phyloP scores from a whole-genome alignment of 352 stramenopile genomes.

The Phytophthora sansomeana region DNA sequence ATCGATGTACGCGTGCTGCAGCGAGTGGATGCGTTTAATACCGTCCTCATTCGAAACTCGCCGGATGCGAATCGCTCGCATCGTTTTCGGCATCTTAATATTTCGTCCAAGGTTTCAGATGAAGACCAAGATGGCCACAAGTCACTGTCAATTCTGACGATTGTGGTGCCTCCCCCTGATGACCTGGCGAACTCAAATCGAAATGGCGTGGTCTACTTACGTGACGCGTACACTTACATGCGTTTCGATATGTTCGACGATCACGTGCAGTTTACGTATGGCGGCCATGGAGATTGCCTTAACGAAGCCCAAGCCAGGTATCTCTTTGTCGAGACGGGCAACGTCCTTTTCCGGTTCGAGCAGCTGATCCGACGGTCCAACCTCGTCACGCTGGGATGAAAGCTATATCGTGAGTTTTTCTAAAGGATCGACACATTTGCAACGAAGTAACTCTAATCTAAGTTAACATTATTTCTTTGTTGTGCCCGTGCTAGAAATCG shows the following conservation, averaged over 20 bases:
- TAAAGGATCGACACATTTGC: neutral
- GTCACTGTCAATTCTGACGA: conserved; percentile 38
- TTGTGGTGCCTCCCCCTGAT: conserved; percentile 42
- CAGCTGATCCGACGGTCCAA: conserved; percentile 45
- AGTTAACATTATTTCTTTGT: conserved; percentile 27
- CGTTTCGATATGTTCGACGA: conserved; percentile 47
- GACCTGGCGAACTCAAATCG: conserved; percentile 31
- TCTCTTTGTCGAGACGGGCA: conserved; percentile 48
- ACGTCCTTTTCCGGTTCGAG: conserved; percentile 54
- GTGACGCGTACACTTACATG: conserved; percentile 54
- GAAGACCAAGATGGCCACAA: conserved; percentile 37
- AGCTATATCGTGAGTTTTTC: neutral
- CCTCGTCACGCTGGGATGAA: conserved; percentile 38
- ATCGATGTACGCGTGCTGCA: conserved; percentile 51
- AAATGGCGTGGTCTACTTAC: conserved; percentile 50
- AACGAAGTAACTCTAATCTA: conserved; percentile 7
- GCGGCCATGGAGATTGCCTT: conserved; percentile 43
- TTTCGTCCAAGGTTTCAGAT: conserved; percentile 49
- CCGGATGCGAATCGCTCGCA: conserved; percentile 43
- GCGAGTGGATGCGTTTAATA: conserved; percentile 46
- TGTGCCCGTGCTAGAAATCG: conserved; percentile 29
- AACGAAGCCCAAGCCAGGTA: conserved; percentile 49
- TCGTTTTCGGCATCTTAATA: conserved; percentile 44
- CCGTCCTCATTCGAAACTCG: conserved; percentile 50
- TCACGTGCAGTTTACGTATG: conserved; percentile 53